phyloP scores from a whole-genome alignment of 2,329 filamentous ascomycete genomes.

The Endoconidiophora laricicola region DNA sequence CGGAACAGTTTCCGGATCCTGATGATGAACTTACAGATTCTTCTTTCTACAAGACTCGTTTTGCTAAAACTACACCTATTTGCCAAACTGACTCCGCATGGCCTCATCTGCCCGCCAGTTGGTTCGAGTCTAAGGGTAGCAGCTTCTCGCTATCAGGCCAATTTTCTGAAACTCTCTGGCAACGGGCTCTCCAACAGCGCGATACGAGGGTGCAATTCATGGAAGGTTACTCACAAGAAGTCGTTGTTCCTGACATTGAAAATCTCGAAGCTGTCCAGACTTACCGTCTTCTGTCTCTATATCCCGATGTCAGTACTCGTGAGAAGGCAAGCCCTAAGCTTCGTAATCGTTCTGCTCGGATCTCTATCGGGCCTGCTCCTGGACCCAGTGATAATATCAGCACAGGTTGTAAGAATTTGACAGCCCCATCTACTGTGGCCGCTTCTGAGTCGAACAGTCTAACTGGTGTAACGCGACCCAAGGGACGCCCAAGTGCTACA shows the following conservation, averaged over 20 bases:
- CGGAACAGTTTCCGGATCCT: background rate
- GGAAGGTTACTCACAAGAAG: too few relatives aligned
- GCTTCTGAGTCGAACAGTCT: background rate
- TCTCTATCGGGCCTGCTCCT: too few relatives aligned
- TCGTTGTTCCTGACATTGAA: slow-evolving; percentile 5
- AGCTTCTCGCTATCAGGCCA: slow-evolving; percentile 5
- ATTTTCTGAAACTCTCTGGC: slow-evolving; percentile 10
- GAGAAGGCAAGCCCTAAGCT: slow-evolving; percentile 1
- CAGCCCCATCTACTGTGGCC: too few relatives aligned
- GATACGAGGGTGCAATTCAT: too few relatives aligned
- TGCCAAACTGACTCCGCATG: background rate
- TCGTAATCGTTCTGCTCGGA: background rate
- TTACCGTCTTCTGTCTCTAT: slow-evolving; percentile 8
- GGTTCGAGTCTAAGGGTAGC: background rate
- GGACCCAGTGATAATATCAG: too few relatives aligned
- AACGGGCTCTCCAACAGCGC: slow-evolving; percentile 6
- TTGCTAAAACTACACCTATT: slow-evolving; percentile 3
- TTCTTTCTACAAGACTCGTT: background rate
- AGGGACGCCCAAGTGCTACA: slow-evolving; percentile 10
- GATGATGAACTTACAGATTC: background rate
- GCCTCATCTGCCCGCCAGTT: background rate
- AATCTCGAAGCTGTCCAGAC: slow-evolving; percentile 12
- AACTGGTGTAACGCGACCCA: slow-evolving; percentile 6
- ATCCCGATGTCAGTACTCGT: slow-evolving; percentile 4
- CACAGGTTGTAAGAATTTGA: too few relatives aligned